These are phyloP conservation scores for Ceratobasidium sp. DNA, from an alignment of 1,284 basidiomycete species.

Conservation along the genomic window DNA sequence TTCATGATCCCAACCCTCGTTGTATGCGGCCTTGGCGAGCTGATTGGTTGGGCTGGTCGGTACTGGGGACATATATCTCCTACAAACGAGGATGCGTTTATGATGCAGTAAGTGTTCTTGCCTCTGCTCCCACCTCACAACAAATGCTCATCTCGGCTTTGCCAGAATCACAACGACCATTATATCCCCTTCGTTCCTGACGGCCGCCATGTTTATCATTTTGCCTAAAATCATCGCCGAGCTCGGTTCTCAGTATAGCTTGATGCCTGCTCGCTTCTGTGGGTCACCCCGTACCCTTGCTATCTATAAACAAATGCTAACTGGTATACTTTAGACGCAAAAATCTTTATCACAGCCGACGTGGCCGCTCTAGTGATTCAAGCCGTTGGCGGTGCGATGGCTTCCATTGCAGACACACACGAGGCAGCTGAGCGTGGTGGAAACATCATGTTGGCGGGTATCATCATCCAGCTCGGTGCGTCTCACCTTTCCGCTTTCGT, in stretches of 20 bases:
- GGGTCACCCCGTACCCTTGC: constrained; percentile 1
- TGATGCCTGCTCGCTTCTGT: constrained; percentile 47
- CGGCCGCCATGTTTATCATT: constrained; percentile 44
- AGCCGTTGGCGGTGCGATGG: constrained; percentile 52
- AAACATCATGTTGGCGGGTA: constrained; percentile 46
- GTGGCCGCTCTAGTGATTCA: constrained; percentile 52
- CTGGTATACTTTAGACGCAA: constrained; percentile 46
- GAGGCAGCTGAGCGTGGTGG: constrained; percentile 41
- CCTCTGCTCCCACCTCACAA: not conserved
- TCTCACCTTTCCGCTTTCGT: not conserved
- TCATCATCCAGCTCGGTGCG: constrained; percentile 47
- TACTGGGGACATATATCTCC: constrained; percentile 44
- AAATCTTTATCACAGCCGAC: constrained; percentile 51
- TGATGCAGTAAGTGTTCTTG: constrained; percentile 57
- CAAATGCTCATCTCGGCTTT: not conserved
- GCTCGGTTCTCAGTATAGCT: constrained; percentile 49
- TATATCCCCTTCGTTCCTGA: constrained; percentile 38
- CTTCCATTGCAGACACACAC: constrained; percentile 41
- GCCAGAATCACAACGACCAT: constrained; percentile 28
- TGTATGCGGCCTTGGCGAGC: constrained; percentile 60
- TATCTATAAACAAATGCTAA: not conserved
- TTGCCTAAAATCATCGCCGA: constrained; percentile 50
- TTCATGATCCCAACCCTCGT: constrained; percentile 62
- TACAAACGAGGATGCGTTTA: constrained; percentile 48
- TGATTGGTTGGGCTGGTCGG: constrained; percentile 51